Evolutionary conservation across 2,329 filamentous ascomycete genomes (phyloP).

Genomic region (Alternaria sp.): DNA sequence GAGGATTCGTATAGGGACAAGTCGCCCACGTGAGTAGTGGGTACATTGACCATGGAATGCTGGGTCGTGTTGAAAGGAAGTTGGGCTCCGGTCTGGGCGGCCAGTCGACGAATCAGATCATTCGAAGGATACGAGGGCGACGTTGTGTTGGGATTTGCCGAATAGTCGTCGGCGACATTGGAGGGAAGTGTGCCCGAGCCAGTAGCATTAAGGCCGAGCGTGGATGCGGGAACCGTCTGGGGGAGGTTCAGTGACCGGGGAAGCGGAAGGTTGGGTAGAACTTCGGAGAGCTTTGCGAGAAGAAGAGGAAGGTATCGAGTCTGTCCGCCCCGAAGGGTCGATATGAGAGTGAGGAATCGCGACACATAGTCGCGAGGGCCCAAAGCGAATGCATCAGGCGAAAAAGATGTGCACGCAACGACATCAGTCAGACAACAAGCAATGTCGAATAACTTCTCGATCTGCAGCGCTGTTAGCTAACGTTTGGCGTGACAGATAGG

Average conservation of each 20-base stretch:
- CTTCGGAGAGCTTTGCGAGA: constrained; percentile 76
- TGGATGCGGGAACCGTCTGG: constrained; percentile 37
- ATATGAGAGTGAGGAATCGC: constrained; percentile 71
- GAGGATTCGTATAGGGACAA: constrained; percentile 48
- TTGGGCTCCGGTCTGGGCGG: constrained; percentile 48
- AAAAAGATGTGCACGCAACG: constrained; percentile 69
- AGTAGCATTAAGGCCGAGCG: constrained; percentile 39
- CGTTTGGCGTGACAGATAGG: constrained; percentile 25
- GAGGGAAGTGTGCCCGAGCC: constrained; percentile 42
- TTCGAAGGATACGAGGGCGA: constrained; percentile 46
- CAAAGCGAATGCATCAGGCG: constrained; percentile 61
- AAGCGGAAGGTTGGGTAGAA: constrained; percentile 63
- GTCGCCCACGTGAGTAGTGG: constrained; percentile 47
- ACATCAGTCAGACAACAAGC: constrained; percentile 77
- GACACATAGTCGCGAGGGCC: constrained; percentile 75
- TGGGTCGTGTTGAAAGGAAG: constrained; percentile 46
- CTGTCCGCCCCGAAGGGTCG: constrained; percentile 76
- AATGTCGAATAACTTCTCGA: constrained; percentile 83
- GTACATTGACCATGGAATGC: constrained; percentile 42
- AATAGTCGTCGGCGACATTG: constrained; percentile 43
- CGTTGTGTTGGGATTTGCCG: constrained; percentile 35
- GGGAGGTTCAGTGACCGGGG: constrained; percentile 48
- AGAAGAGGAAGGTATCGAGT: constrained; percentile 80
- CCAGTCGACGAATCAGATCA: constrained; percentile 48
- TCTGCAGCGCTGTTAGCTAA: constrained; percentile 56